phyloP scores from a whole-genome alignment of 2,329 filamentous ascomycete species.

The Tetracladium maxilliforme region DNA sequence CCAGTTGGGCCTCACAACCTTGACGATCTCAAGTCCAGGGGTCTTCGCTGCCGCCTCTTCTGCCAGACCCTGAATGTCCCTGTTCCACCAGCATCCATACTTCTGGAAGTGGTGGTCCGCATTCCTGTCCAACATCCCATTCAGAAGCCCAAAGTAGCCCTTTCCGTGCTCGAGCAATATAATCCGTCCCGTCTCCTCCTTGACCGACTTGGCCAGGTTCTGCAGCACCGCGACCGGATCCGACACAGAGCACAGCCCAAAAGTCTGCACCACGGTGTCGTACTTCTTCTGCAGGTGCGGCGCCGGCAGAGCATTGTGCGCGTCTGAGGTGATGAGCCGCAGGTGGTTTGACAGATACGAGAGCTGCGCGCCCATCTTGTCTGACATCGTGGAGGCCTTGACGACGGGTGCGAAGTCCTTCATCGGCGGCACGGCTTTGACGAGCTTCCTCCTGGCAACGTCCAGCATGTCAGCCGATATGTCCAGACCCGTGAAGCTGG shows the following conservation, averaged over 20 bases:
- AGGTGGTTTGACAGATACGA: slow-evolving; percentile 17
- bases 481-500: slow-evolving; percentile 47
- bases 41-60: too few relatives aligned
- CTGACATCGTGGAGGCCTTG: slow-evolving; percentile 11
- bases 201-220: slow-evolving; percentile 34
- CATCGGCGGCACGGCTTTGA: slow-evolving; percentile 22
- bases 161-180: slow-evolving; percentile 48
- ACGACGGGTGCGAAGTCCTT: slow-evolving; percentile 21
- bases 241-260: slow-evolving; percentile 47
- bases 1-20: slow-evolving; percentile 33
- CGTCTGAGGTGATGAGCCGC: slow-evolving; percentile 7
- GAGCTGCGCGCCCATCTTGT: too few relatives aligned
- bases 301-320: slow-evolving; percentile 8
- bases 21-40: slow-evolving; percentile 42
- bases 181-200: slow-evolving; percentile 41
- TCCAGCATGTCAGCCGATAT: slow-evolving; percentile 45
- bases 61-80: slow-evolving; percentile 42
- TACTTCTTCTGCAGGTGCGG: slow-evolving; percentile 24
- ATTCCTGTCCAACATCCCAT: slow-evolving; percentile 37
- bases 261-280: slow-evolving; percentile 49
- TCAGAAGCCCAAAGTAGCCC: slow-evolving; percentile 36
- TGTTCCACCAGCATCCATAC: slow-evolving; percentile 57
- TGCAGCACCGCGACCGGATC: slow-evolving; percentile 37
- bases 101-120: slow-evolving; percentile 39
- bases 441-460: slow-evolving; percentile 38